Evolutionary conservation across 2,329 filamentous ascomycete genomes (phyloP).

Genomic region (Calonectria crousiana): DNA sequence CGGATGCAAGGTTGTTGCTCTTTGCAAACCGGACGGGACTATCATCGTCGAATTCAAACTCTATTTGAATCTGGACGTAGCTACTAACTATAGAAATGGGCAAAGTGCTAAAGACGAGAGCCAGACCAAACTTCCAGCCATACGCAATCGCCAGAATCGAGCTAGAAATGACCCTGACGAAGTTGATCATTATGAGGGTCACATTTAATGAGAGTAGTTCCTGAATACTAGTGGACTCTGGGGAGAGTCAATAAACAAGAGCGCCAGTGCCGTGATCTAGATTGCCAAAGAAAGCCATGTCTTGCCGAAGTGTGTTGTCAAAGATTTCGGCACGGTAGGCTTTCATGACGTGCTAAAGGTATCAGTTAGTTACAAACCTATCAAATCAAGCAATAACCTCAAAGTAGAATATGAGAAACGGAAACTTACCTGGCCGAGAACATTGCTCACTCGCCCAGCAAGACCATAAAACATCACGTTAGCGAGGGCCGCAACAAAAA

Average conservation of each 20-base stretch:
- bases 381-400: too few species aligned
- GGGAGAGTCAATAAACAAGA: conserved; percentile 52
- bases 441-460: conserved; percentile 52
- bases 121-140: conserved; percentile 65
- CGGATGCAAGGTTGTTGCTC: conserved; percentile 62
- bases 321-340: conserved; percentile 57
- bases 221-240: conserved; percentile 60
- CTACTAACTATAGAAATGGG: conserved; percentile 59
- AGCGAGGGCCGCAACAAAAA: conserved; percentile 64
- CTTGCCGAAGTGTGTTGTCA: conserved; percentile 65
- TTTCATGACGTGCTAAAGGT: conserved; percentile 46
- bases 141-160: conserved; percentile 58
- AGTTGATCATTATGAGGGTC: conserved; percentile 59
- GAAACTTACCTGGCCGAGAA: conserved; percentile 49
- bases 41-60: conserved; percentile 59
- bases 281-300: conserved; percentile 62
- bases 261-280: conserved; percentile 53
- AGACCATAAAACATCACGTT: conserved; percentile 58
- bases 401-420: background rate
- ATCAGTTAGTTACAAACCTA: background rate
- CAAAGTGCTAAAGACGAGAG: conserved; percentile 59
- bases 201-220: conserved; percentile 64
- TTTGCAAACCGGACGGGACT: conserved; percentile 58
- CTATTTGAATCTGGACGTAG: conserved; percentile 62
- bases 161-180: conserved; percentile 59